Evolutionary conservation across 2,329 filamentous ascomycete genomes (phyloP), one percentile per base, ranked within the genome.

Genomic region (Leptosphaerulina australis): DNA sequence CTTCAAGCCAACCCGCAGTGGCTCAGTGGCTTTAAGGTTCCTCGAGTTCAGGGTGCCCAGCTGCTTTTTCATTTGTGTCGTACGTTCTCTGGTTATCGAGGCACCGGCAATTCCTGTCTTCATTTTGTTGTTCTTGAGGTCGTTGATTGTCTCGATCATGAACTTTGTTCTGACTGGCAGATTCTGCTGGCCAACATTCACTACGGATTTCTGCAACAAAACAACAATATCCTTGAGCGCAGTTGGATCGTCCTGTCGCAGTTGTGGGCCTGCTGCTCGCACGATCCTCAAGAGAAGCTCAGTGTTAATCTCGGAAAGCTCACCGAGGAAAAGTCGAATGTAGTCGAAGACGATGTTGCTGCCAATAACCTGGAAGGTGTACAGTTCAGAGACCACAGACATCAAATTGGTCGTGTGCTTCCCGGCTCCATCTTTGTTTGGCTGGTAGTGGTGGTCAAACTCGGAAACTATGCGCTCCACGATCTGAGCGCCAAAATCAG

Each of bases 141-240:
- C 90, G 51, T 89, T 91, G 71, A 99, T 96, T 1, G 88, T 94
- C 66, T 97, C 93, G 41, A 99, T 89, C 92, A 97, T 97, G 74
- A 97, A 97, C 60, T 89, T 95, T 1, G 93, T 97, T 47, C 94
- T 86, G 8, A 92, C 89, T 1, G 91, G 93, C 21, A 96, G 77
- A 15, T 85, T 88, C 10, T 78, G 77, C 63, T 89, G 84, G 4
- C 88, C 89, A 26, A 81, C 77, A 52, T 84, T 85, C 0, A 83
- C 78, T 2, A 92, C 83, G 1, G 87, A 84, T 17, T 87, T 85
- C 58, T 90, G 89, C 50, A 97, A 82, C 39, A 91, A 80, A 9
- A 87, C 77, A 5, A 96, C 87, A 55, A 99, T 94, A 55, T 96
- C 90, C 70, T 96, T 96, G 39, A 99, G 77, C 0, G 93, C 81